Evolutionary conservation across 768 basidiomycete species (phyloP), one percentile per base, ranked within the genome.

Genomic region (Cyclocybe aegerita): DNA sequence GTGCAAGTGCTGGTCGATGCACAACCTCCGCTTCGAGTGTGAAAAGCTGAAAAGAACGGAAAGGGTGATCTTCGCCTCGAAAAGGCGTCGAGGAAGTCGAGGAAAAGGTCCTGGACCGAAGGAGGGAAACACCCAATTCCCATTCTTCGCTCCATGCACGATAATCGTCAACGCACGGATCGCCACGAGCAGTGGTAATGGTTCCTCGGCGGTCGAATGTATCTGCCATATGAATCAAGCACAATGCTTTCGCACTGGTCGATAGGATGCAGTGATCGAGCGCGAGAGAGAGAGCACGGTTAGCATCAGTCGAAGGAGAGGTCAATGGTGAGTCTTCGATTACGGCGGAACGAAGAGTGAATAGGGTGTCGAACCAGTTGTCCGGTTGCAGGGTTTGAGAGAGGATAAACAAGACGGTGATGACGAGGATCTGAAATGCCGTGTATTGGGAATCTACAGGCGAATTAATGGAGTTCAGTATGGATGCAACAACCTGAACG

Each of bases 381-480:
- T 40, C 15, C n/a, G 32, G 32, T 48, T 49, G n/a, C 2, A 6
- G 39, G 30, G 44, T 41, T 39, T 46, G 33, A 14, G 31, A 39
- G 5, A 52, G 31, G 29, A 40, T 15, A n/a, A 45, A 43, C 9
- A 56, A 16, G 14, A 49, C 33, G 5, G 41, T 14, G 4, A 49
- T 31, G 11, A 52, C 33, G 7, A 56, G 37, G 31, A 46, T 32
- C 17, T 48, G 32, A 11, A 49, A 41, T 4, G 55, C 29, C 9
- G 46, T 49, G 30, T 42, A 49, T 12, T 46, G 43, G 29, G 12
- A 39, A 15, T 31, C 29, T 12, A 12, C 6, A 16, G 14, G 23
- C 5, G 41, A 14, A 11, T n/a, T 15, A 7, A 43, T 14, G 41
- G 12, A 12, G 29, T 43, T 43, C 12, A 43, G 29, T 15, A 43